These are phyloP conservation scores for Chamaecyparis obtusa DNA, from an alignment of 75 land plant species.

Conservation along the genomic window DNA sequence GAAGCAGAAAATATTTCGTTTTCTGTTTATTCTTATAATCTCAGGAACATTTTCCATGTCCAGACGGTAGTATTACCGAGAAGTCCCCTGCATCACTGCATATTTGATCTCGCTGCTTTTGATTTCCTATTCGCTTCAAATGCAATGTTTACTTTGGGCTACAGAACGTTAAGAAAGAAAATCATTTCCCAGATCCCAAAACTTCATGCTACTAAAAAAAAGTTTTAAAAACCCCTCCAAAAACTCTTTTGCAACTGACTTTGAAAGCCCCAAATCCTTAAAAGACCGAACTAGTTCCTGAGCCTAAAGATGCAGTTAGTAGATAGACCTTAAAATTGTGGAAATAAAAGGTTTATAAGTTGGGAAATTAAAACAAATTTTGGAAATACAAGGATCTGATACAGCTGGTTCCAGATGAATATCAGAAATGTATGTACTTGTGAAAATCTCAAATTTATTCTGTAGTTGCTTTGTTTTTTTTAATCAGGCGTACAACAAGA, in stretches of 20 bases:
- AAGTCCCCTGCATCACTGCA: not conserved
- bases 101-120: not conserved
- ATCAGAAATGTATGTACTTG: not conserved
- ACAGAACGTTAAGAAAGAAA: too few species aligned
- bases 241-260: too few species aligned
- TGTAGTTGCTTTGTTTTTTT: not conserved
- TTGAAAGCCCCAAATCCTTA: too few species aligned
- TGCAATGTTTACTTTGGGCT: not conserved
- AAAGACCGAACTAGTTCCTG: too few species aligned
- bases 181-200: too few species aligned
- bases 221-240: too few species aligned
- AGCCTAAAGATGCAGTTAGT: too few species aligned
- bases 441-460: not conserved
- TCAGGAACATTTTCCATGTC: not conserved
- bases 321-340: too few species aligned
- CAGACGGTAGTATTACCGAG: not conserved
- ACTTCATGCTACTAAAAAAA: too few species aligned
- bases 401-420: not conserved
- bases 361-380: too few species aligned
- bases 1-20: not conserved
- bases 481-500: slow-evolving; percentile 24
- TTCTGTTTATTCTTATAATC: not conserved
- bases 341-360: too few species aligned
- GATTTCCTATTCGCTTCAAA: too few species aligned
- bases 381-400: not conserved